phyloP scores from a whole-genome alignment of 208 protist species.

The Leishmania major region DNA sequence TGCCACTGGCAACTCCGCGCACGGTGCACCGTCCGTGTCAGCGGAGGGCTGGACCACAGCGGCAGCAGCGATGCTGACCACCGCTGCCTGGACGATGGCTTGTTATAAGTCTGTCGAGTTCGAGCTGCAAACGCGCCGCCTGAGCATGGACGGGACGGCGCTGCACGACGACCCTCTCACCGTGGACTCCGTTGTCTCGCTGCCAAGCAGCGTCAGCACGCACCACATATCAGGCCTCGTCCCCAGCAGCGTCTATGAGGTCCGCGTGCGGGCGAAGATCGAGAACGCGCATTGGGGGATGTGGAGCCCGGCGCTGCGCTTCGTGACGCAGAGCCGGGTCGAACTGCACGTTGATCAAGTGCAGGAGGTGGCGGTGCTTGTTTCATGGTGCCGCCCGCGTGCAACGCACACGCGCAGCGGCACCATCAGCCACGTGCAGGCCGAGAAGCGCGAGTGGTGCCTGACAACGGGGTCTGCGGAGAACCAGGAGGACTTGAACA shows the following conservation, averaged over 20 bases:
- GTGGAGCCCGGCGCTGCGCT: slow-evolving; percentile 81
- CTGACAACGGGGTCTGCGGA: not conserved
- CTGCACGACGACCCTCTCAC: slow-evolving; percentile 62
- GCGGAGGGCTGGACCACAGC: not conserved
- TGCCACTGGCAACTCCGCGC: not conserved
- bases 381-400: slow-evolving; percentile 80
- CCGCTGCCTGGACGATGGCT: slow-evolving; percentile 17
- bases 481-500: slow-evolving; percentile 8
- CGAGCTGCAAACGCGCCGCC: slow-evolving; percentile 70
- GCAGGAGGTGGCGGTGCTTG: slow-evolving; percentile 66
- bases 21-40: not conserved
- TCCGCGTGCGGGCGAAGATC: slow-evolving; percentile 75
- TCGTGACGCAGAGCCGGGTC: slow-evolving; percentile 84
- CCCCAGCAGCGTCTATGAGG: slow-evolving; percentile 86
- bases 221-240: slow-evolving; percentile 72
- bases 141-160: slow-evolving; percentile 56
- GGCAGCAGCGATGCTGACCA: slow-evolving; percentile 11
- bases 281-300: slow-evolving; percentile 82
- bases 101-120: slow-evolving; percentile 54
- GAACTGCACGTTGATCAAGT: slow-evolving; percentile 72
- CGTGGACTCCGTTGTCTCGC: slow-evolving; percentile 53
- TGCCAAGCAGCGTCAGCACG: slow-evolving; percentile 47
- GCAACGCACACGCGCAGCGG: slow-evolving; percentile 39
- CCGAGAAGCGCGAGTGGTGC: slow-evolving; percentile 2
- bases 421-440: not conserved